Conservation (phyloP, 2,329 filamentous ascomycete species). For the Scedosporium aurantiacum region DNA sequence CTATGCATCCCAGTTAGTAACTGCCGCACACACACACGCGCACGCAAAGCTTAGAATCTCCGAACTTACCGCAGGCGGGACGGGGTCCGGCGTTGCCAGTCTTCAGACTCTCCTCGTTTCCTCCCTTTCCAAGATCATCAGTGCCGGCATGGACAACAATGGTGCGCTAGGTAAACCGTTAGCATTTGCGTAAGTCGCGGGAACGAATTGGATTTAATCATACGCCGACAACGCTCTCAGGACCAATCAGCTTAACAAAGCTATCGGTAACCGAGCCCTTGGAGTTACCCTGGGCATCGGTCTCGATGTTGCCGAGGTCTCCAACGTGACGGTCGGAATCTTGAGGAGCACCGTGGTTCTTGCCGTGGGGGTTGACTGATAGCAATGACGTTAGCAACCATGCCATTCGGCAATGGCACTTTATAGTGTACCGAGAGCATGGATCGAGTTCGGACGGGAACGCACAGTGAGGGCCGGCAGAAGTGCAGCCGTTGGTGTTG, state of each 20-base stretch:
- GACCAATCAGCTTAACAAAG: slow-evolving; percentile 89
- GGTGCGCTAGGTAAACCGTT: slow-evolving; percentile 54
- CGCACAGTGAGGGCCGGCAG: slow-evolving; percentile 93
- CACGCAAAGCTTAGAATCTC: neutral
- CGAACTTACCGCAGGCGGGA: slow-evolving; percentile 76
- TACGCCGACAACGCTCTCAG: slow-evolving; percentile 90
- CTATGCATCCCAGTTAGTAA: slow-evolving; percentile 25
- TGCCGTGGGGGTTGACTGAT: slow-evolving; percentile 86
- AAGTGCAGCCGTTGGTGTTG: slow-evolving; percentile 99
- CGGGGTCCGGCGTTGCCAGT: slow-evolving; percentile 90
- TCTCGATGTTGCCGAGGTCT: slow-evolving; percentile 95
- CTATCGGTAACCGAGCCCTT: slow-evolving; percentile 71
- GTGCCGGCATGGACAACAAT: slow-evolving; percentile 91
- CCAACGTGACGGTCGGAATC: slow-evolving; percentile 88
- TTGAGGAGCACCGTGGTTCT: slow-evolving; percentile 78
- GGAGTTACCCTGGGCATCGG: slow-evolving; percentile 82
- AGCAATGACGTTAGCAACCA: neutral
- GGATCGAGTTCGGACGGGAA: slow-evolving; percentile 11
- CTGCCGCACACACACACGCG: neutral
- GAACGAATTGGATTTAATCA: slow-evolving; percentile 16
- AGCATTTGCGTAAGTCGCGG: slow-evolving; percentile 10
- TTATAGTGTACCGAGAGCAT: slow-evolving; percentile 4
- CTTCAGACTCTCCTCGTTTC: slow-evolving; percentile 91
- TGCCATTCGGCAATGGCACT: neutral
- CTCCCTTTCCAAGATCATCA: slow-evolving; percentile 91